These are phyloP conservation scores for Lachancea lanzarotensis DNA, from an alignment of 805 yeast species.

Conservation along the genomic window DNA sequence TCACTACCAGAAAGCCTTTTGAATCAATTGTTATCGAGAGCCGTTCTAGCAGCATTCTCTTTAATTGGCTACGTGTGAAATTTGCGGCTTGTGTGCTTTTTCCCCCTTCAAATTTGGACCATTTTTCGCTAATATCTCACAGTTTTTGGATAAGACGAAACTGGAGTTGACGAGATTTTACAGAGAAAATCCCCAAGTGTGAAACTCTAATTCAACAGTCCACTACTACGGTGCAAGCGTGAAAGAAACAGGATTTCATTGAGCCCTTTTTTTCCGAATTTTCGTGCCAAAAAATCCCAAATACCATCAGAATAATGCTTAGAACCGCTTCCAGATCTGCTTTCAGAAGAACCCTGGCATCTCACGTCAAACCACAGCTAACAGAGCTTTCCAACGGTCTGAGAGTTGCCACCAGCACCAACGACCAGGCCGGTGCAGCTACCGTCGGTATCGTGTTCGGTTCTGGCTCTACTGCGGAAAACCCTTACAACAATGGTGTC, in stretches of 20 bases:
- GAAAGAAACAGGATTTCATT: no score
- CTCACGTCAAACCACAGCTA: slow-evolving; percentile 49
- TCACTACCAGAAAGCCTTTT: background rate
- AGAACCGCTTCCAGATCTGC: slow-evolving; percentile 20
- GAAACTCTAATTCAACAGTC: no score
- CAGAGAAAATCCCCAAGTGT: no score
- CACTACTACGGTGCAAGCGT: no score
- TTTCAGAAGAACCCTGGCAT: slow-evolving; percentile 23
- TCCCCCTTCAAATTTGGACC: background rate
- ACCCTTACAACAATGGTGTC: slow-evolving; percentile 76
- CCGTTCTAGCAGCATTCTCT: background rate
- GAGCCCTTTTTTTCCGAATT: no score
- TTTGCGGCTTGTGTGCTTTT: background rate
- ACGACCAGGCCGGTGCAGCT: slow-evolving; percentile 43
- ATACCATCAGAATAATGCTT: slow-evolving; percentile 10
- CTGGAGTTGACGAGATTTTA: no score
- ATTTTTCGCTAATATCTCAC: background rate
- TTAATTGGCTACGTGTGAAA: background rate
- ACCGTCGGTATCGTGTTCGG: slow-evolving; percentile 66
- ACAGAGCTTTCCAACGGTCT: slow-evolving; percentile 71
- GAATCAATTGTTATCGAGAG: no score
- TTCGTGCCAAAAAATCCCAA: background rate
- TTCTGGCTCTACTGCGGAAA: slow-evolving; percentile 77
- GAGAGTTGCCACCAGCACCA: slow-evolving; percentile 62
- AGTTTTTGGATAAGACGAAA: no score